Evolutionary conservation across 768 basidiomycete species (phyloP).

Genomic region (Tremella fuciformis): DNA sequence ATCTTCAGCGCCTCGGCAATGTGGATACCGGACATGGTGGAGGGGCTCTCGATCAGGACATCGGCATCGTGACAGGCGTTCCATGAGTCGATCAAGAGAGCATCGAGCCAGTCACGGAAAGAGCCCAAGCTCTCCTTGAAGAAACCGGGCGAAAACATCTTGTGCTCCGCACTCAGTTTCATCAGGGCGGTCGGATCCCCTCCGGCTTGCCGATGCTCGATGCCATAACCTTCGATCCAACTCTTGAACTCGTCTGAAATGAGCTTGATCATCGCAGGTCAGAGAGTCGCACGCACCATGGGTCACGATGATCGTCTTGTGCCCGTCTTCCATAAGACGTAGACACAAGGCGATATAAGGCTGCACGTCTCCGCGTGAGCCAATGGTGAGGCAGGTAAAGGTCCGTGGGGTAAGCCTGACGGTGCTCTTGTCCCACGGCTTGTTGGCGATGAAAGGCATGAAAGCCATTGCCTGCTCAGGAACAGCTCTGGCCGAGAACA

Average conservation of each 20-base stretch:
- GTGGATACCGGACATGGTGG: constrained; percentile 69
- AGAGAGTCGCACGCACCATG: constrained; percentile 52
- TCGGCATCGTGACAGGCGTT: constrained; percentile 64
- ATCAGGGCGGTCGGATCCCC: constrained; percentile 69
- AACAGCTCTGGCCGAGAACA: constrained; percentile 25
- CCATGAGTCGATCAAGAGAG: constrained; percentile 64
- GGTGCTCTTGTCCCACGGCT: constrained; percentile 11
- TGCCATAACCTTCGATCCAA: constrained; percentile 64
- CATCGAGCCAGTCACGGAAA: constrained; percentile 68
- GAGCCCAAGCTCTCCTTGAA: constrained; percentile 63
- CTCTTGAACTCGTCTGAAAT: constrained; percentile 54
- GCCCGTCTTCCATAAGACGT: constrained; percentile 56
- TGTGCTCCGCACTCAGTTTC: constrained; percentile 60
- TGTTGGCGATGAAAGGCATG: constrained; percentile 48
- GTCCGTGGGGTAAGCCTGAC: constrained; percentile 54
- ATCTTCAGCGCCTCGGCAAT: constrained; percentile 67
- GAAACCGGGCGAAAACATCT: constrained; percentile 71
- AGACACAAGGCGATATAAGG: constrained; percentile 57
- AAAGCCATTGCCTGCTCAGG: constrained; percentile 41
- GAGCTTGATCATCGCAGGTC: constrained; percentile 4
- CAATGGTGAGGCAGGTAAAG: constrained; percentile 66
- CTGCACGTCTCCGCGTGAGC: constrained; percentile 61
- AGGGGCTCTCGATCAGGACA: constrained; percentile 65
- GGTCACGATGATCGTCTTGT: constrained; percentile 57
- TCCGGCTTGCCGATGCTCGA: constrained; percentile 63